Conservation (phyloP, 495 filamentous ascomycete species). For the Lepidopterella palustris region DNA sequence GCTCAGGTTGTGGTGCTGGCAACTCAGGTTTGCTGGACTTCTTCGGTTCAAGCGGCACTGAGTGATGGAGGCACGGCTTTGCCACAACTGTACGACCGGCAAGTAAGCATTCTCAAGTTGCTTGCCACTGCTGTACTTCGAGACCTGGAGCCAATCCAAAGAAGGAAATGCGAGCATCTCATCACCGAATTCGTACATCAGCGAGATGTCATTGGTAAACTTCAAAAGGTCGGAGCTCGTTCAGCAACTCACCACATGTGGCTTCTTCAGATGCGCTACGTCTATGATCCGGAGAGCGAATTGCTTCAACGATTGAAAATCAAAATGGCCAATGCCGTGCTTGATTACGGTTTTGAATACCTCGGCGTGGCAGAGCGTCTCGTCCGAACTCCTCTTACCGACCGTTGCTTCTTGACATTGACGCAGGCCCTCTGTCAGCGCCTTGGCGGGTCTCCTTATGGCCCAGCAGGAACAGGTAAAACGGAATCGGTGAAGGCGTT, state of each 20-base stretch:
- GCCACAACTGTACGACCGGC: conserved; percentile 59
- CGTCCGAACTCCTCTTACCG: conserved; percentile 91
- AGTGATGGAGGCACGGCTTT: conserved; percentile 62
- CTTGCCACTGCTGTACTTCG: conserved; percentile 85
- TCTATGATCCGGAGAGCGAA: conserved; percentile 75
- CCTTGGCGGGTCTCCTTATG: conserved; percentile 94
- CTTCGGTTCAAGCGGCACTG: conserved; percentile 68
- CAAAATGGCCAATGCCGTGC: conserved; percentile 92
- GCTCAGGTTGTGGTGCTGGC: conserved; percentile 94
- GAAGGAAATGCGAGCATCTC: conserved; percentile 96
- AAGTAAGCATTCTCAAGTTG: conserved; percentile 71
- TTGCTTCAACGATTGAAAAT: conserved; percentile 78
- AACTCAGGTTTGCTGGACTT: conserved; percentile 92
- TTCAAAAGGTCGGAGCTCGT: conserved; percentile 66
- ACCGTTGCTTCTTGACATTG: conserved; percentile 95
- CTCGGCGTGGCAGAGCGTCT: conserved; percentile 91
- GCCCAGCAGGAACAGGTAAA: conserved; percentile 97
- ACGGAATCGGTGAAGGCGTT: conserved; percentile 98
- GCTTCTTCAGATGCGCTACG: conserved; percentile 97
- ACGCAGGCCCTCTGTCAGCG: conserved; percentile 93
- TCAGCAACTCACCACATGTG: conserved; percentile 82
- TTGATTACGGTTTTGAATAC: conserved; percentile 97
- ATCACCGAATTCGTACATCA: conserved; percentile 99
- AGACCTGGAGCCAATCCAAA: conserved; percentile 74
- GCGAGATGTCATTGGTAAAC: conserved; percentile 79